Evolutionary conservation across 2,329 filamentous ascomycete species (phyloP), one percentile per base, ranked within the genome.

Genomic region (Thelonectria discophora): DNA sequence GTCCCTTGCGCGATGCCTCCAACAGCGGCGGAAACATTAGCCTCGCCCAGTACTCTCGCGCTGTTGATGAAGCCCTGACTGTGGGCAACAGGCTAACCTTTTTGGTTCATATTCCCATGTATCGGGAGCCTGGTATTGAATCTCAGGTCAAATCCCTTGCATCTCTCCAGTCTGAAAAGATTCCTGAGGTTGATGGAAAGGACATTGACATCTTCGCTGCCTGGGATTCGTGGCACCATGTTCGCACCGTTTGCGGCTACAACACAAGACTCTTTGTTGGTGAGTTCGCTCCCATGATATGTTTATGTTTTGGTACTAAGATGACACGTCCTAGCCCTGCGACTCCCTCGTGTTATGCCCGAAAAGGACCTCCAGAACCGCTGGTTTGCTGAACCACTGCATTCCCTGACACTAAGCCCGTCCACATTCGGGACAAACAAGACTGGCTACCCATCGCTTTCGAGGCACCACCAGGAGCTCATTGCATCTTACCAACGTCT

Each of bases 191-290:
- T 15, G 60, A 76, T 34, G 70, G 71, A 7, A 79, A 81, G 32
- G 83, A 87, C 20, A 80, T 89, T 62, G 90, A 94, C 71, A 76
- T 91, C 1, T 95, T 92, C 76, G 89, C 89, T 55, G 85, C 89
- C 2, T 99, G 96, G 96, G 94, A 98, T 77, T 90, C 91, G 1
- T 99, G 95, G 95, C 90, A 99, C 75, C 84, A 90, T 20, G 90
- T 99, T 71, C 86, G 95, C 55, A 90, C 89, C 55, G 82, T 93
- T 59, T 97, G 93, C 84, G 90, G 89, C 79, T 98, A 99, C 78
- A 90, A 90, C 76, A 79, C 85, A 58, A 87, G 93, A 75, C 83
- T 99, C 39, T 90, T 88, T 72, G 87, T 97, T 77, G 92, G 94
- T 97, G 89, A 81, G 92, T 75, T 39, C 48, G 11, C 54, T 15